phyloP scores from a whole-genome alignment of 202 grass and related monocot genomes.

The Setaria viridis region DNA sequence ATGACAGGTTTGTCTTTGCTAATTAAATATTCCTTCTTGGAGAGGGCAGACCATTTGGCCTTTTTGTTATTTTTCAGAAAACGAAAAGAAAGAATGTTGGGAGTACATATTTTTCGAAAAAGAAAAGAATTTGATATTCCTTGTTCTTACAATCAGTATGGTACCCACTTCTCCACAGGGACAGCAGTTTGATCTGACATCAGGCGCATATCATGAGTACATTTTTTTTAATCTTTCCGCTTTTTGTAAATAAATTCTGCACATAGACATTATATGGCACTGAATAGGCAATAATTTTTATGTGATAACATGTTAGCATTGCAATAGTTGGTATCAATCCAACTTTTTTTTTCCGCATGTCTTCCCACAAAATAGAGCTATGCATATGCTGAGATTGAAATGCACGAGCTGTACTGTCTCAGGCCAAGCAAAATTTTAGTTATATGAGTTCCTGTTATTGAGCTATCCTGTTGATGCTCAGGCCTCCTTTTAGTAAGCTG shows the following conservation, averaged over 20 bases:
- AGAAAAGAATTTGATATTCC: no score
- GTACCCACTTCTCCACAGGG: background rate
- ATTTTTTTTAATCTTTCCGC: background rate
- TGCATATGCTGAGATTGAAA: background rate
- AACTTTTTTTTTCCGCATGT: background rate
- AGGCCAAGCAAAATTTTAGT: background rate
- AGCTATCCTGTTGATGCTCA: background rate
- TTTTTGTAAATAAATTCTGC: background rate
- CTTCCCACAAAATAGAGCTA: no score
- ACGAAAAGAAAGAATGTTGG: background rate
- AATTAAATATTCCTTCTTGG: background rate
- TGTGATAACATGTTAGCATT: background rate
- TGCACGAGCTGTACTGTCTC: background rate
- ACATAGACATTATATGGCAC: background rate
- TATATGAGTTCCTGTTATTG: background rate
- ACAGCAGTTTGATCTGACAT: constrained; percentile 1
- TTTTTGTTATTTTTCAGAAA: background rate
- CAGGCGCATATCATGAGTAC: background rate
- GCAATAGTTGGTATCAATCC: background rate
- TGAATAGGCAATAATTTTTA: background rate
- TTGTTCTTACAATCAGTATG: background rate
- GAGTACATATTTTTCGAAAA: background rate
- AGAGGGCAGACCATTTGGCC: background rate
- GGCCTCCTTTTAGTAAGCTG: background rate
- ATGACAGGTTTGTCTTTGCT: background rate